phyloP scores from a whole-genome alignment of 1,284 basidiomycete species.

The Jaminaea rosea region DNA sequence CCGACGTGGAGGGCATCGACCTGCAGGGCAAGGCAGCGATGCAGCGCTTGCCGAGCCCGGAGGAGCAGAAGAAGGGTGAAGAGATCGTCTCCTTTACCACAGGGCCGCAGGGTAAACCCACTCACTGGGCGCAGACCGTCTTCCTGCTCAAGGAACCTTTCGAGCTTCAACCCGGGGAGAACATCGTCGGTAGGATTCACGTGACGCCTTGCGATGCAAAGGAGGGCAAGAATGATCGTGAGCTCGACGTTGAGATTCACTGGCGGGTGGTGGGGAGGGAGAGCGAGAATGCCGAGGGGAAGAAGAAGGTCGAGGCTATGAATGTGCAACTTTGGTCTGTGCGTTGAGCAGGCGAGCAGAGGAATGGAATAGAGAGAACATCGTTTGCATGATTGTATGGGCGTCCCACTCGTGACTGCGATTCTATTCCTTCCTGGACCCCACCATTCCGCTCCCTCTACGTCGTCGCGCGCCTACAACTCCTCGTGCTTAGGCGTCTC shows the following conservation, averaged over 20 bases:
- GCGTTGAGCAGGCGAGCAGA: constrained; percentile 1
- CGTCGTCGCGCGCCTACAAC: background rate
- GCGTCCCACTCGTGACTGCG: background rate
- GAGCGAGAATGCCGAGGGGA: constrained; percentile 12
- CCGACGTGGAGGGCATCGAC: constrained; percentile 61
- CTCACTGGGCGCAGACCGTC: constrained; percentile 97
- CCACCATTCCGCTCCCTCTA: background rate
- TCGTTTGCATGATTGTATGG: background rate
- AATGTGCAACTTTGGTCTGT: constrained; percentile 18
- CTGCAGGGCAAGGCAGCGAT: constrained; percentile 65
- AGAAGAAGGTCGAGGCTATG: constrained; percentile 39
- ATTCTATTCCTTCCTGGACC: no score
- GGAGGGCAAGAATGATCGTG: constrained; percentile 69
- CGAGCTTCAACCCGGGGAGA: constrained; percentile 60
- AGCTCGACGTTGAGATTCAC: constrained; percentile 85
- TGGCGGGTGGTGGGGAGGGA: constrained; percentile 55
- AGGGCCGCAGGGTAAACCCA: constrained; percentile 71
- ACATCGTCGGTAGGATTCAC: constrained; percentile 70
- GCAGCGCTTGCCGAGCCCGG: constrained; percentile 50
- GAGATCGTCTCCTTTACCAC: constrained; percentile 78
- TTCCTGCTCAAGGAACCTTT: constrained; percentile 79
- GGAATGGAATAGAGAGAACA: background rate
- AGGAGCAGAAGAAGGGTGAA: constrained; percentile 46
- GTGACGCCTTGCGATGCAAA: constrained; percentile 80
- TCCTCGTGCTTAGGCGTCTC: background rate